phyloP scores from a whole-genome alignment of 202 grass and related monocot species.

The Bolboschoenoplectus hybrid region DNA sequence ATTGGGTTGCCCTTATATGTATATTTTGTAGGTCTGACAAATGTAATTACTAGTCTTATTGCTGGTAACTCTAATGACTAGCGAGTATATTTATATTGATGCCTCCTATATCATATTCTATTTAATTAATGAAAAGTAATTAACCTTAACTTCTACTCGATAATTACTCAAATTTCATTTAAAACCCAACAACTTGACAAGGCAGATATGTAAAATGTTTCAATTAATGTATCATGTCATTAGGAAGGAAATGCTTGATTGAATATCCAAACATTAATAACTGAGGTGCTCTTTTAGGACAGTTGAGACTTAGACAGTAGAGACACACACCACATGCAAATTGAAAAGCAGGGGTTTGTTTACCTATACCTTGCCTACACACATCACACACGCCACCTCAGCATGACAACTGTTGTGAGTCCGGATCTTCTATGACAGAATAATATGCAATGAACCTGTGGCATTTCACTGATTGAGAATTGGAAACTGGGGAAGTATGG shows the following conservation, averaged over 20 bases:
- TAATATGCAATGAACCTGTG: neutral
- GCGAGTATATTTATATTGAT: no score
- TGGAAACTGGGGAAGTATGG: neutral
- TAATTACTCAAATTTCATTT: neutral
- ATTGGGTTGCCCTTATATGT: neutral
- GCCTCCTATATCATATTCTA: no score
- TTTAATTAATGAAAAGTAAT: neutral
- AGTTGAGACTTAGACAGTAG: neutral
- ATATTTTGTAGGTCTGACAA: neutral
- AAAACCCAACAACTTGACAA: conserved; percentile 3
- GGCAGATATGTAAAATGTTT: neutral
- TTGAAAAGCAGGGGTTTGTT: conserved; percentile 24
- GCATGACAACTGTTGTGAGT: neutral
- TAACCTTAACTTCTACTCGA: neutral
- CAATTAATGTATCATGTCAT: neutral
- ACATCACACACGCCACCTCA: neutral
- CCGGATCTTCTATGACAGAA: neutral
- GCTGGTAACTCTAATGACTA: no score
- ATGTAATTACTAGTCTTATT: no score
- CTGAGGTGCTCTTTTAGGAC: neutral
- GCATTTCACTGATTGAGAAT: neutral
- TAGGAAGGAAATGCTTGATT: neutral
- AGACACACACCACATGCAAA: neutral
- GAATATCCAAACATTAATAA: neutral
- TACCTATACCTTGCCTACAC: conserved; percentile 29